phyloP scores from a whole-genome alignment of 345 rosid genomes.

The Populus deltoides region DNA sequence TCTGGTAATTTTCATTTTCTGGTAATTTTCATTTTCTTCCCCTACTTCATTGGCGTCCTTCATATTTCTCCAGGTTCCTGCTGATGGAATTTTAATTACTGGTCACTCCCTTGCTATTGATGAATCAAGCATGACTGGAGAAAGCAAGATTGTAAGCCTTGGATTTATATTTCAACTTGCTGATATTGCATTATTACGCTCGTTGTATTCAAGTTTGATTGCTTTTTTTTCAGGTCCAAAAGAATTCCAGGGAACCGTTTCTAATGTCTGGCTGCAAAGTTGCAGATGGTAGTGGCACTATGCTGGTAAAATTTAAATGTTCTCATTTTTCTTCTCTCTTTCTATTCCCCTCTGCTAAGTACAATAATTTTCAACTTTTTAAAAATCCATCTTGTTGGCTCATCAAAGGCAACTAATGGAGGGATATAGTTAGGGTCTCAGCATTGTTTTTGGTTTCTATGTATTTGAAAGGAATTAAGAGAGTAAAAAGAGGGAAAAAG shows the following conservation, averaged over 20 bases:
- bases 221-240: constrained; percentile 58
- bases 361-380: background rate
- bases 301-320: constrained; percentile 61
- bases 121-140: constrained; percentile 99
- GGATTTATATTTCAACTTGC: constrained; percentile 3
- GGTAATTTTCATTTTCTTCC: background rate
- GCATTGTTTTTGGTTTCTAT: background rate
- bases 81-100: constrained; percentile 85
- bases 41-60: background rate
- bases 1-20: background rate
- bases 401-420: background rate
- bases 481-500: background rate
- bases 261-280: constrained; percentile 99
- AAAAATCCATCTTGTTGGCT: background rate
- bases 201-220: constrained; percentile 22
- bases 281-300: constrained; percentile 91
- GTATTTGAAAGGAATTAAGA: background rate
- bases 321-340: background rate
- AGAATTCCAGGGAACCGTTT: constrained; percentile 77
- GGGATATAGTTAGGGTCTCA: background rate
- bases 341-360: background rate
- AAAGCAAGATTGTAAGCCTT: constrained; percentile 80
- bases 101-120: constrained; percentile 96
- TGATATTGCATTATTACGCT: background rate
- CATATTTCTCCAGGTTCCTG: constrained; percentile 65